A percentile compares a stretch with the other conserved stretches of the same genome.
phyloP scores from a whole-genome alignment of 495 filamentous ascomycete species.

The Aspergillus steynii region DNA sequence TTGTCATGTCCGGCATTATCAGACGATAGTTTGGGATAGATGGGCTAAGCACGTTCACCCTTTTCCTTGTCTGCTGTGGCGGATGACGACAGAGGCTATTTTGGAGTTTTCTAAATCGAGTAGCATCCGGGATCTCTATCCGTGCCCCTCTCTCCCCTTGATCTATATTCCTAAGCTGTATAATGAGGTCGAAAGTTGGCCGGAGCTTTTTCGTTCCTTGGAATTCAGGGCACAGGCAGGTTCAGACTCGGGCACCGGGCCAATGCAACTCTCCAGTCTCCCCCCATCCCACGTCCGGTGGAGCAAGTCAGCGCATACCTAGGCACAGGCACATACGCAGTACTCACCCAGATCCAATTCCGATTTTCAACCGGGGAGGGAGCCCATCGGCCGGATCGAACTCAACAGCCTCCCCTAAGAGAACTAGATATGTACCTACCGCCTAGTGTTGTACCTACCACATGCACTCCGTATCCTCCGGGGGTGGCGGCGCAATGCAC shows the following conservation, averaged over 20 bases:
- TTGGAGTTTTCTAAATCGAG: neutral
- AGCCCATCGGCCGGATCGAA: neutral
- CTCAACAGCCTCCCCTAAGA: neutral
- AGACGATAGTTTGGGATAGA: neutral
- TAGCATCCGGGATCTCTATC: neutral
- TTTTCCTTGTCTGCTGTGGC: neutral
- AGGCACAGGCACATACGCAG: too few relatives aligned
- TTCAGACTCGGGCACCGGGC: neutral
- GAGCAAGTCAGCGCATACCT: neutral
- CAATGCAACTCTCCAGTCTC: neutral
- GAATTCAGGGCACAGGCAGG: neutral
- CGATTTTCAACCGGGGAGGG: neutral
- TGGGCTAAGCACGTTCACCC: neutral
- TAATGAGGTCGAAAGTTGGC: neutral
- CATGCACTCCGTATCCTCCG: neutral
- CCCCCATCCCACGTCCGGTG: neutral
- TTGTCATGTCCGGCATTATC: neutral
- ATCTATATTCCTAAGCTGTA: neutral
- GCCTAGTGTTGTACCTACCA: neutral
- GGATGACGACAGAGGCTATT: neutral
- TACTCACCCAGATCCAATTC: neutral
- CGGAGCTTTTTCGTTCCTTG: neutral
- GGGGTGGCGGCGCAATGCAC: neutral
- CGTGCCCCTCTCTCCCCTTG: neutral
- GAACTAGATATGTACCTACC: neutral